Percentiles rank a stretch among this genome's conserved stretches.
Conservation (phyloP, 192 early-diverging fungal species). For the Spizellomyces punctatus region DNA sequence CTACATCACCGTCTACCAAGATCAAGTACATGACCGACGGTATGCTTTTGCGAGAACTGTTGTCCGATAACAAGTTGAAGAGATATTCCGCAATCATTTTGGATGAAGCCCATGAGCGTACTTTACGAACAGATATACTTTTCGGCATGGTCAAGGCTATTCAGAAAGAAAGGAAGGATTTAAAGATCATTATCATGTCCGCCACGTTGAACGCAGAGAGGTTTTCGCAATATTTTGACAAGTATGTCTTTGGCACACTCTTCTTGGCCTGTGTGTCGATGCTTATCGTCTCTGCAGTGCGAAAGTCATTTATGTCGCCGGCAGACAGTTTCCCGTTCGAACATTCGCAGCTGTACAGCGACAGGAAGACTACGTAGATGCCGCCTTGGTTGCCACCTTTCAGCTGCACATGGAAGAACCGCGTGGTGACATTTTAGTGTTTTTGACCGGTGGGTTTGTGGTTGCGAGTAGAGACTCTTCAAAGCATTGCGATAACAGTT, state of each 20-base stretch:
- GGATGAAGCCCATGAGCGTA: constrained; percentile 99
- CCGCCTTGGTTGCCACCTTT: constrained; percentile 80
- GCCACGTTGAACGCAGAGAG: constrained; percentile 94
- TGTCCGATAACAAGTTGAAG: constrained; percentile 75
- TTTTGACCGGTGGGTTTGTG: constrained; percentile 64
- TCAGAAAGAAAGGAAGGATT: constrained; percentile 68
- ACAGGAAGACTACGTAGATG: constrained; percentile 92
- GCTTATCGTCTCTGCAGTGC: constrained; percentile 48
- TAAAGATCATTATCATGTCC: constrained; percentile 95
- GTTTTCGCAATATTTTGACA: constrained; percentile 88
- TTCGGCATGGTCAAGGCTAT: constrained; percentile 95
- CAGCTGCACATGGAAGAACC: constrained; percentile 89
- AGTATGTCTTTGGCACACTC: constrained; percentile 44
- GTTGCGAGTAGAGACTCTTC: constrained; percentile 12
- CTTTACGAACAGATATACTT: constrained; percentile 92
- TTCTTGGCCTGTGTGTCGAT: background rate
- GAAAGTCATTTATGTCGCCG: constrained; percentile 83
- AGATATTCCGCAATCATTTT: constrained; percentile 87
- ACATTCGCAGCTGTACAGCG: constrained; percentile 75
- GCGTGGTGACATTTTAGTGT: constrained; percentile 90
- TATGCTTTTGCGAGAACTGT: constrained; percentile 88
- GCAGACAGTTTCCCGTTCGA: constrained; percentile 88
- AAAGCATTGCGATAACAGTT: background rate
- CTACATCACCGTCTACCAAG: constrained; percentile 71
- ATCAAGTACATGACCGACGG: constrained; percentile 98